Base-by-base conservation (phyloP, 2,329 filamentous ascomycete genomes). In the Aplosporella prunicola region DNA sequence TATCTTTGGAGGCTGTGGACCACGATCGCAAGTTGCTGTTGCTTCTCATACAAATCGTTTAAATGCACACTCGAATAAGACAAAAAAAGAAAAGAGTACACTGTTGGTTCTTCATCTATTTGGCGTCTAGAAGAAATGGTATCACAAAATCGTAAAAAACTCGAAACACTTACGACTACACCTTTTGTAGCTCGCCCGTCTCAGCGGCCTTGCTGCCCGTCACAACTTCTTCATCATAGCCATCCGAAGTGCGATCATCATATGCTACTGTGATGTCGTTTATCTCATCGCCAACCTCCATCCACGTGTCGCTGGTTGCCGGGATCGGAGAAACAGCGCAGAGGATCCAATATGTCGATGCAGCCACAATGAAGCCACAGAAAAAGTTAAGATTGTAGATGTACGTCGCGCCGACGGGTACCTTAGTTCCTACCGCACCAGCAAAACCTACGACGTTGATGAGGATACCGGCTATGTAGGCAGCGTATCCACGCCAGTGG, bases 341-440 rank as follows among this genome's bases (percentile, higher is more conserved):
- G 1, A 93, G 66, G 0, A 57, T 38, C 64, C 74, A 93, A 61
- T 95, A 95, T 6, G 78, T 61, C 0, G 45, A 53, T 0, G 66
- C 66, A 0, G 84, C 74, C 9, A 93, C 72, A 31, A 85, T 67
- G 55, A 93, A 88, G 0, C 88, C 88, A 28, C 74, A 73, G 57
- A 95, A 93, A 66, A 88, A 95, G 60, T 94, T 94, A 49, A 95
- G 53, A 47, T 87, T 83, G 67, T 93, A 95, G 42, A 95, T 76
- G 53, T 93, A 93, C 1, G 72, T 76, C 0, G 89, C 88, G 1
- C 81, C 87, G 5, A 74, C 66, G 0, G 89, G 88, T 0, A 94
- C 85, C 0, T 63, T 53, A 14, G 56, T 60, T 1, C 85, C 85
- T 17, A 94, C 73, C 0, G 82, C 86, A 3, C 85, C 87, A 1